These are phyloP conservation scores for Podaxis sp. DNA, from an alignment of 768 basidiomycete species.

Conservation along the genomic window DNA sequence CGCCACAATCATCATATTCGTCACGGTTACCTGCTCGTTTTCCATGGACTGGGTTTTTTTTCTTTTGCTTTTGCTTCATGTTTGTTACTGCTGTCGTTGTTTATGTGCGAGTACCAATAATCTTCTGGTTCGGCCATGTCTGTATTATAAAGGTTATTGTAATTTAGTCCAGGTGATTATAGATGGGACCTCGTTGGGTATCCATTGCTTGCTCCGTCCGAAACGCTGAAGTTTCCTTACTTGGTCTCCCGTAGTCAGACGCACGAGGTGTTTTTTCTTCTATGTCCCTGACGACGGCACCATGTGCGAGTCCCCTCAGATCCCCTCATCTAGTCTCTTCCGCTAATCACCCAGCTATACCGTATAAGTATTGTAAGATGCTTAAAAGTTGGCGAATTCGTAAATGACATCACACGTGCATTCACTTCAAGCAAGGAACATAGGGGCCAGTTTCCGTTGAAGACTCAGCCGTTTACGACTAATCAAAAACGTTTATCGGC, in stretches of 20 bases:
- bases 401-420: constrained; percentile 1
- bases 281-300: no score
- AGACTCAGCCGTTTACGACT: neutral
- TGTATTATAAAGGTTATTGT: neutral
- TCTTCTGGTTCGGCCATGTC: neutral
- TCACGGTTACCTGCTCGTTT: neutral
- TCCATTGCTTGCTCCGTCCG: neutral
- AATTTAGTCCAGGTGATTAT: neutral
- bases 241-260: no score
- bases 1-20: neutral
- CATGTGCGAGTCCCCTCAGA: no score
- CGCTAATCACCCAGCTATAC: no score
- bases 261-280: no score
- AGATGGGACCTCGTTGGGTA: neutral
- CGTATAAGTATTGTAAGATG: no score
- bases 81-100: neutral
- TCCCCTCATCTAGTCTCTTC: no score
- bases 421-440: neutral
- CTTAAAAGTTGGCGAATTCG: no score
- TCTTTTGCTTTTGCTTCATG: neutral
- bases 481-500: neutral
- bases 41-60: neutral
- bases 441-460: neutral
- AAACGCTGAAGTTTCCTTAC: neutral
- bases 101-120: neutral